These are phyloP conservation scores for Colletotrichum tanaceti DNA, from an alignment of 2,329 filamentous ascomycete species.

Conservation along the genomic window DNA sequence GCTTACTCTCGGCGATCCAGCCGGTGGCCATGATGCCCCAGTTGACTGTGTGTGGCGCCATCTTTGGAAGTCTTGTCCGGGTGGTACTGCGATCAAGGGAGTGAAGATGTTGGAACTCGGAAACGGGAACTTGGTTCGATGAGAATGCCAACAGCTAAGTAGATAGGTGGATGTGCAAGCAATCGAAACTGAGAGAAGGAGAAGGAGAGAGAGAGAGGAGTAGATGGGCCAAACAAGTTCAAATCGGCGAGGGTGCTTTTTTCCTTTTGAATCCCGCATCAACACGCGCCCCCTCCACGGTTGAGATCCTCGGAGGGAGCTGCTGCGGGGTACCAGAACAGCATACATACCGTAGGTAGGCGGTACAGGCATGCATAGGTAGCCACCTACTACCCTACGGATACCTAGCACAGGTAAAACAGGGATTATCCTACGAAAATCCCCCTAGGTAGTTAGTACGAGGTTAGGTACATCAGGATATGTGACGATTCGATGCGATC, in stretches of 20 bases:
- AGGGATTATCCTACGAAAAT: background rate
- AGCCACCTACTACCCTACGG: too few relatives aligned
- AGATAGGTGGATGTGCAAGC: background rate
- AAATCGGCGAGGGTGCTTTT: slow-evolving; percentile 16
- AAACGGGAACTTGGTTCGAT: background rate
- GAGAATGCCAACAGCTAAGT: background rate
- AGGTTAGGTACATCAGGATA: background rate
- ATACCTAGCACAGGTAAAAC: background rate
- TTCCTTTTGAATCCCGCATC: slow-evolving; percentile 27
- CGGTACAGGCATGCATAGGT: too few relatives aligned
- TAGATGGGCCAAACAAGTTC: background rate
- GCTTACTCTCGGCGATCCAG: slow-evolving; percentile 67
- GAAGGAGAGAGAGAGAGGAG: background rate
- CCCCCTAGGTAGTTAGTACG: background rate
- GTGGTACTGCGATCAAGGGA: background rate
- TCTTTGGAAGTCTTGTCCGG: slow-evolving; percentile 43
- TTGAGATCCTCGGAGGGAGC: slow-evolving; percentile 22
- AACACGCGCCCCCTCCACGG: slow-evolving; percentile 21
- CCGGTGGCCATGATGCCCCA: slow-evolving; percentile 73
- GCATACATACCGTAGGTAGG: too few relatives aligned
- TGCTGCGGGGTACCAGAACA: slow-evolving; percentile 35
- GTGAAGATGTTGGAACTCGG: background rate
- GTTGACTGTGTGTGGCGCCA: slow-evolving; percentile 63
- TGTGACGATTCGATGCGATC: slow-evolving; percentile 3
- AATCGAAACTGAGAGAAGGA: background rate